Evolutionary conservation across 2,329 filamentous ascomycete genomes (phyloP).

Genomic region (Trichoderma sp.): DNA sequence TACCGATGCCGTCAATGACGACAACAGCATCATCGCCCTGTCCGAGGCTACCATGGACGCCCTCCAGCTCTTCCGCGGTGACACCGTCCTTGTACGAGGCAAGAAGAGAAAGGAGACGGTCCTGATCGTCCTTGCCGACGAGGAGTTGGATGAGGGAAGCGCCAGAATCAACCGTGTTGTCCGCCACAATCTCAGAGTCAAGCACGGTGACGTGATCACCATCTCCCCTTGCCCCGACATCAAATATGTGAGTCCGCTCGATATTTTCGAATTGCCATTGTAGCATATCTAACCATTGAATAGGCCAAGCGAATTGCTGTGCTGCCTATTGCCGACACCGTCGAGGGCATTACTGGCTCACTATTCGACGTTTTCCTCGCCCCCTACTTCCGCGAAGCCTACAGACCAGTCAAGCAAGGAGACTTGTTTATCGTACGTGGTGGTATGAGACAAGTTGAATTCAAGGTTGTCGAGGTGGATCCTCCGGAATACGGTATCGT

Average conservation of each 20-base stretch:
- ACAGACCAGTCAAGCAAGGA: slow-evolving; percentile 94
- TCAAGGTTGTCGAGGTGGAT: slow-evolving; percentile 99
- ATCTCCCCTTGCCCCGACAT: slow-evolving; percentile 98
- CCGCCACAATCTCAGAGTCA: slow-evolving; percentile 96
- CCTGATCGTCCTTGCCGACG: slow-evolving; percentile 94
- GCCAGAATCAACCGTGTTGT: slow-evolving; percentile 98
- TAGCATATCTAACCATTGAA: neutral
- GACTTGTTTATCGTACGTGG: slow-evolving; percentile 97
- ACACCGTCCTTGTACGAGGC: slow-evolving; percentile 96
- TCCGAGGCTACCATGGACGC: slow-evolving; percentile 99
- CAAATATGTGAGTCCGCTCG: slow-evolving; percentile 86
- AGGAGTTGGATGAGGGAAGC: slow-evolving; percentile 96
- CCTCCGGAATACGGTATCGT: slow-evolving; percentile 98
- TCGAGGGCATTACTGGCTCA: slow-evolving; percentile 96
- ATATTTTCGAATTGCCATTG: neutral
- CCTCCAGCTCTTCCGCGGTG: slow-evolving; percentile 96
- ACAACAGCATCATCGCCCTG: slow-evolving; percentile 98
- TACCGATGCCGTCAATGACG: slow-evolving; percentile 97
- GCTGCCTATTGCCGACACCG: slow-evolving; percentile 95
- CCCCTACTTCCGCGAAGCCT: slow-evolving; percentile 99
- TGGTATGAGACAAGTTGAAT: slow-evolving; percentile 98
- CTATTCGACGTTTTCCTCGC: slow-evolving; percentile 99
- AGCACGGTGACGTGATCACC: slow-evolving; percentile 97
- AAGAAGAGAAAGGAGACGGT: slow-evolving; percentile 99
- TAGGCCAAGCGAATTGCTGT: slow-evolving; percentile 99